Percentiles rank a stretch among this genome's conserved stretches.
phyloP scores from a whole-genome alignment of 139 green algal genomes.

The Tetraselmis chui region DNA sequence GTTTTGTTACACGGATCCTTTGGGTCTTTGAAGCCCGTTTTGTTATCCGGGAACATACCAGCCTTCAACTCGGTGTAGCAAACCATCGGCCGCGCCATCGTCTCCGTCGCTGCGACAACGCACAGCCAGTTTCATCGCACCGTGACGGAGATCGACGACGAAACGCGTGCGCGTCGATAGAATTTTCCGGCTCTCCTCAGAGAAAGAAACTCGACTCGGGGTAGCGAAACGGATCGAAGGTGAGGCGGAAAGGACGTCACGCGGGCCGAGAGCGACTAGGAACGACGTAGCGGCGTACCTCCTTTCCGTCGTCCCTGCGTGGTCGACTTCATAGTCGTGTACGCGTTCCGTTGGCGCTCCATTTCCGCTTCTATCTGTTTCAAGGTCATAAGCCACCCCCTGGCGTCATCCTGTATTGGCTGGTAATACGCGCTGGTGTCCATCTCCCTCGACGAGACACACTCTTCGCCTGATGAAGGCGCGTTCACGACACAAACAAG shows the following conservation, averaged over 20 bases:
- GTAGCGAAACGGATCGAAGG: not conserved
- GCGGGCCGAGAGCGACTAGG: not conserved
- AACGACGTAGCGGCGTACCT: not conserved
- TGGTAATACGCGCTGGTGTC: not conserved
- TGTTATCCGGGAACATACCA: constrained; percentile 1
- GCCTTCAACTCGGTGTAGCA: constrained; percentile 5
- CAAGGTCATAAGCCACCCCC: not conserved
- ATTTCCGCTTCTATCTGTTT: not conserved
- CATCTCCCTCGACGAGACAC: not conserved
- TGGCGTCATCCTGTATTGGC: not conserved
- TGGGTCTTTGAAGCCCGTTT: constrained; percentile 10
- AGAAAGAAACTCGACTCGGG: not conserved
- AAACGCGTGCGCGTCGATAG: not conserved
- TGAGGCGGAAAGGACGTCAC: not conserved
- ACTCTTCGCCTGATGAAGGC: too few relatives aligned
- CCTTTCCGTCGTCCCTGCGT: not conserved
- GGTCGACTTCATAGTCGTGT: not conserved
- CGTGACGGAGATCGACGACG: not conserved
- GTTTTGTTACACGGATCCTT: constrained; percentile 6
- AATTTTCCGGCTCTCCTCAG: not conserved
- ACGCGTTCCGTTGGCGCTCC: not conserved
- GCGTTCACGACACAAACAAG: too few relatives aligned
- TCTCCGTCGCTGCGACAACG: not conserved
- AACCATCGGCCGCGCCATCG: constrained; percentile 1
- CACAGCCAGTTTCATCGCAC: not conserved